Evolutionary conservation across 352 stramenopile species (phyloP).

Genomic region (Globisporangium paddicum): DNA sequence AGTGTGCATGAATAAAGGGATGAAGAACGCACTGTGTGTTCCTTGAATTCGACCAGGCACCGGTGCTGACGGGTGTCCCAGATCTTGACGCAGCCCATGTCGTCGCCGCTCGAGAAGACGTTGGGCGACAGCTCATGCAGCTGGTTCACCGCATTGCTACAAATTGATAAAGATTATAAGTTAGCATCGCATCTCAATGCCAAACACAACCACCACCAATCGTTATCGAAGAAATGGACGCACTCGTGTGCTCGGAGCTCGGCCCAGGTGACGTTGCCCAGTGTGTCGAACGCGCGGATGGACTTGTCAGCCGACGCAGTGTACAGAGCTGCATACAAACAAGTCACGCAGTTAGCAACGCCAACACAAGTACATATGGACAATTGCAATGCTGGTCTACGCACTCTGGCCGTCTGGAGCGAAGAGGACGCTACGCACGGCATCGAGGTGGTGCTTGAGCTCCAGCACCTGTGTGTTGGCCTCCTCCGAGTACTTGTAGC

Average conservation of each 20-base stretch:
- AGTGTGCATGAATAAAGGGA: background rate
- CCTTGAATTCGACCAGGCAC: slow-evolving; percentile 88
- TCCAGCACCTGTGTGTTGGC: slow-evolving; percentile 65
- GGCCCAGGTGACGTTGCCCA: slow-evolving; percentile 72
- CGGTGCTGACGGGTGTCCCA: slow-evolving; percentile 83
- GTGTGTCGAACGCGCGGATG: slow-evolving; percentile 77
- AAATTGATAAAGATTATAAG: background rate
- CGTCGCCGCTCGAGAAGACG: slow-evolving; percentile 73
- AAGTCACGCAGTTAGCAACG: background rate
- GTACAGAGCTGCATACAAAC: slow-evolving; percentile 58
- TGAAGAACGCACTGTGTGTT: slow-evolving; percentile 67
- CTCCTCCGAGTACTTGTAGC: slow-evolving; percentile 79
- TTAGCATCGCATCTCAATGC: background rate
- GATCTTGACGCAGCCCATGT: slow-evolving; percentile 83
- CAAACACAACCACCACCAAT: background rate
- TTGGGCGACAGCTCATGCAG: slow-evolving; percentile 67
- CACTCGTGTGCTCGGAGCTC: slow-evolving; percentile 76
- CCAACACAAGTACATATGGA: background rate
- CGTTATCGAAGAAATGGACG: background rate
- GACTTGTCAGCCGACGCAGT: slow-evolving; percentile 75
- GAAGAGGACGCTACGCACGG: slow-evolving; percentile 66
- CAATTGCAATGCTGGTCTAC: slow-evolving; percentile 1
- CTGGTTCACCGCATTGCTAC: slow-evolving; percentile 62
- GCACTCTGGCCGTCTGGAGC: slow-evolving; percentile 72
- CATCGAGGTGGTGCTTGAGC: slow-evolving; percentile 72